Conservation (phyloP, 2,329 filamentous ascomycete species). For the Pleoardoris graminearum region DNA sequence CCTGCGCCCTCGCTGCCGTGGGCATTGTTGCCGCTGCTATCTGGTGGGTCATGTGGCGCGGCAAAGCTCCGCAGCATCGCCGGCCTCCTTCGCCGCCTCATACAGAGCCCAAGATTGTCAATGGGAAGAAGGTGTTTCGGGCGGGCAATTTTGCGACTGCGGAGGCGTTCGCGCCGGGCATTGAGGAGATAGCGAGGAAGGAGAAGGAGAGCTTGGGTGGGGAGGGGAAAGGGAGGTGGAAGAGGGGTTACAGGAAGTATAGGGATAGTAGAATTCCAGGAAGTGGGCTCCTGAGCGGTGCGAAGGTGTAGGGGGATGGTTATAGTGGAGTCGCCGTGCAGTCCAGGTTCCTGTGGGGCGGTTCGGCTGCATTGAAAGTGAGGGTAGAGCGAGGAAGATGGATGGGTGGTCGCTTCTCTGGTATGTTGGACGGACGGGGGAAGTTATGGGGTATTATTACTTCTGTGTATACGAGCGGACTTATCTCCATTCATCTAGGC, state of each 20-base stretch:
- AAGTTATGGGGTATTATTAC: too few relatives aligned
- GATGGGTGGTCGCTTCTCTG: too few relatives aligned
- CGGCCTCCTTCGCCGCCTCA: neutral
- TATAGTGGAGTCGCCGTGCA: neutral
- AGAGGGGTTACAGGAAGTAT: slow-evolving; percentile 1
- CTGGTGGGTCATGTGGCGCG: neutral
- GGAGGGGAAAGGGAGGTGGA: neutral
- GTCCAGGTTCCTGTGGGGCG: neutral
- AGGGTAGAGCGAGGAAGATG: too few relatives aligned
- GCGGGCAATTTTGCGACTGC: neutral
- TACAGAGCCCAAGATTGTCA: neutral
- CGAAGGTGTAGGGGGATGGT: neutral
- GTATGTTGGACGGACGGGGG: too few relatives aligned
- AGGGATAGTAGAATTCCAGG: neutral
- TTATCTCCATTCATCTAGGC: too few relatives aligned
- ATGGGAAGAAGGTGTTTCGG: neutral
- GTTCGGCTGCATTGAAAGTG: too few relatives aligned
- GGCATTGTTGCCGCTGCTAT: neutral
- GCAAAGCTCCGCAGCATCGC: neutral
- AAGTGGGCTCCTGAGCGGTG: neutral
- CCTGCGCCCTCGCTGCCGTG: slow-evolving; percentile 1
- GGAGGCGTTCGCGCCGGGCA: neutral
- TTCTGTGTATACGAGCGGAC: too few relatives aligned
- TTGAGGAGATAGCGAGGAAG: slow-evolving; percentile 1
- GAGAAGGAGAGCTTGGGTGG: neutral